Evolutionary conservation across 164 flowering plant species (phyloP), one percentile per base, ranked within the genome.

Genomic region (Euptelea pleiosperma): DNA sequence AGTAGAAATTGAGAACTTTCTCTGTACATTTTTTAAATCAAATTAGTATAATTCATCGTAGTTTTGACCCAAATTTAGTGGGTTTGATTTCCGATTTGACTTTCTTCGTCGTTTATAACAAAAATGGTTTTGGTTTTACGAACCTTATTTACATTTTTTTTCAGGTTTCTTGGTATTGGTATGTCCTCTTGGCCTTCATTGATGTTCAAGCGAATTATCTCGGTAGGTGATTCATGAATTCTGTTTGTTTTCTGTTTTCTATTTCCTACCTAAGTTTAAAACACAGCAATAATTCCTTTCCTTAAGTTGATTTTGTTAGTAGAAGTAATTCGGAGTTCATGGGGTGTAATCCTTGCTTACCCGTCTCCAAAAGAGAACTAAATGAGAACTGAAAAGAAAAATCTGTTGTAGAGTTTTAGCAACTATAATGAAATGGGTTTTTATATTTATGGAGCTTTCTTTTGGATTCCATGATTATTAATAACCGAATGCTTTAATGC

Each of bases 121-220:
- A n/a, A n/a, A n/a, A n/a, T n/a, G n/a, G n/a, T n/a, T n/a, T n/a
- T n/a, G n/a, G n/a, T 37, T 7, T 14, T 6, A 15, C 8, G 21
- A 18, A 28, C 21, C 24, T 22, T 6, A 16, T 9, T 18, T 8
- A 28, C 0, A 2, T 29, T 29, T 37, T 11, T 2, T 55, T 72
- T 65, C 82, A 87, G 97, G 78, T 87, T 70, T 68, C 93, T 19
- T 87, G 89, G 97, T 91, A 85, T 72, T 86, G 92, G 89, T 91
- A 87, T 78, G 68, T 72, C 5, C 62, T 78, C 6, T 60, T 87
- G 45, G 93, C 80, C 19, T 80, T 86, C 62, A 70, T 79, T 44
- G 96, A 87, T 61, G 91, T 87, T 68, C 91, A 87, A 69, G 95
- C 79, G 28, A 82, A 82, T 70, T 91, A 66, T 71, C 79, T 86